Conservation (phyloP, 495 filamentous ascomycete species). For the Aspergillus taichungensis region DNA sequence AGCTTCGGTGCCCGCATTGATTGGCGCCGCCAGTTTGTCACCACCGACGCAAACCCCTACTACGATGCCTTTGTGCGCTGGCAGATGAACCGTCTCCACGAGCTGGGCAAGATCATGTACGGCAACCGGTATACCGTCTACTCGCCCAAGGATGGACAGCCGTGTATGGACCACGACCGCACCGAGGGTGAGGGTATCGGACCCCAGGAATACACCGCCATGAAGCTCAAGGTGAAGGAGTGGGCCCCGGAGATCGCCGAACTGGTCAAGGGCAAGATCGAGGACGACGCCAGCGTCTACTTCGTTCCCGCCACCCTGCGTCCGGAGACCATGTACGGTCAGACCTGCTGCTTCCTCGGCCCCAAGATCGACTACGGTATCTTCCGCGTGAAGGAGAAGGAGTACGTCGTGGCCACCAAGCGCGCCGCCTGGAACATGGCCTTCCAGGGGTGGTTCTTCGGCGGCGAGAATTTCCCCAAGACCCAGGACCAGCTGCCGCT, state of each 20-base stretch:
- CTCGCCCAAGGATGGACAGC: slow-evolving; percentile 92
- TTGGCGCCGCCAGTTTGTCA: slow-evolving; percentile 86
- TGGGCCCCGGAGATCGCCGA: slow-evolving; percentile 67
- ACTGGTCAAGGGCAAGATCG: slow-evolving; percentile 66
- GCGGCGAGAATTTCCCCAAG: slow-evolving; percentile 66
- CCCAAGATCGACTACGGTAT: slow-evolving; percentile 86
- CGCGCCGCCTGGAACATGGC: slow-evolving; percentile 92
- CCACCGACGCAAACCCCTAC: slow-evolving; percentile 94
- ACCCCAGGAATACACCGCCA: slow-evolving; percentile 84
- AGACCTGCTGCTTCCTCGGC: slow-evolving; percentile 91
- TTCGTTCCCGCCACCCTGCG: slow-evolving; percentile 87
- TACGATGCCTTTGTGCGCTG: slow-evolving; percentile 94
- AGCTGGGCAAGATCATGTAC: slow-evolving; percentile 88
- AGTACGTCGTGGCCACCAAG: slow-evolving; percentile 80
- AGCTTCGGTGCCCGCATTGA: slow-evolving; percentile 82
- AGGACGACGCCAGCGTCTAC: slow-evolving; percentile 71
- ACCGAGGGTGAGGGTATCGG: slow-evolving; percentile 83
- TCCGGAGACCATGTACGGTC: slow-evolving; percentile 97
- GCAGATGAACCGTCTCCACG: slow-evolving; percentile 92
- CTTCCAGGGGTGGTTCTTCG: slow-evolving; percentile 77
- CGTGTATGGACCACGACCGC: slow-evolving; percentile 96
- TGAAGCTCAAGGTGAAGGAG: slow-evolving; percentile 84
- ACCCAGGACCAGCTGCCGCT: slow-evolving; percentile 38
- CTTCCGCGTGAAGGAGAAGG: slow-evolving; percentile 73
- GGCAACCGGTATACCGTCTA: slow-evolving; percentile 93